phyloP scores from a whole-genome alignment of 2,329 filamentous ascomycete species.

The Zymoseptoria passerinii region DNA sequence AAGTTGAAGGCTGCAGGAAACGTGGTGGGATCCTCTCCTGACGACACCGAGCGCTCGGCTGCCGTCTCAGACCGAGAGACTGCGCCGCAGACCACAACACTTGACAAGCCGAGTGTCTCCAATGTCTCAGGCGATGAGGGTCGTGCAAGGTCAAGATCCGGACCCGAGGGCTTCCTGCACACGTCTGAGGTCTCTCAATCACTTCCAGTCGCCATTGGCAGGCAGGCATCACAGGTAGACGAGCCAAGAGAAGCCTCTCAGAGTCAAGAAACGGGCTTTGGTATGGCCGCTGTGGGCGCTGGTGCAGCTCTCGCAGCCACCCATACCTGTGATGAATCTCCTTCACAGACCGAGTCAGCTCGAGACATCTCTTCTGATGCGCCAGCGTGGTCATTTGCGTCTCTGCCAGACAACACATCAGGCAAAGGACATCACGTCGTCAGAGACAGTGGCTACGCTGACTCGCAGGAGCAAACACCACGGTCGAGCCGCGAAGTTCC shows the following conservation, averaged over 20 bases:
- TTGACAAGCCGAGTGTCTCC: neutral
- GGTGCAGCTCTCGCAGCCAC: slow-evolving; percentile 1
- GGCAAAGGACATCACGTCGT: slow-evolving; percentile 19
- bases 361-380: slow-evolving; percentile 1
- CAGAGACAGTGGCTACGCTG: slow-evolving; percentile 39
- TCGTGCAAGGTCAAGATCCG: slow-evolving; percentile 5
- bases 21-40: slow-evolving; percentile 11
- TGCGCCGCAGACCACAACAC: neutral
- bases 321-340: neutral
- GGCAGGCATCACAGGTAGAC: neutral
- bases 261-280: neutral
- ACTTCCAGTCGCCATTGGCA: slow-evolving; percentile 9
- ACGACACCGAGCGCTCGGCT: slow-evolving; percentile 24
- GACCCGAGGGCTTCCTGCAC: slow-evolving; percentile 12
- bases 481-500: slow-evolving; percentile 10
- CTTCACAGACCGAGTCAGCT: neutral
- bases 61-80: slow-evolving; percentile 13
- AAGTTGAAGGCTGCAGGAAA: slow-evolving; percentile 20
- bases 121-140: neutral
- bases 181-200: slow-evolving; percentile 23
- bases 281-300: slow-evolving; percentile 1
- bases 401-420: slow-evolving; percentile 3
- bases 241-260: neutral
- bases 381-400: slow-evolving; percentile 17
- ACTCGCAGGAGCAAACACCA: slow-evolving; percentile 14